phyloP scores from a whole-genome alignment of 2,329 filamentous ascomycete genomes.

The Hyphodiscus sp. region DNA sequence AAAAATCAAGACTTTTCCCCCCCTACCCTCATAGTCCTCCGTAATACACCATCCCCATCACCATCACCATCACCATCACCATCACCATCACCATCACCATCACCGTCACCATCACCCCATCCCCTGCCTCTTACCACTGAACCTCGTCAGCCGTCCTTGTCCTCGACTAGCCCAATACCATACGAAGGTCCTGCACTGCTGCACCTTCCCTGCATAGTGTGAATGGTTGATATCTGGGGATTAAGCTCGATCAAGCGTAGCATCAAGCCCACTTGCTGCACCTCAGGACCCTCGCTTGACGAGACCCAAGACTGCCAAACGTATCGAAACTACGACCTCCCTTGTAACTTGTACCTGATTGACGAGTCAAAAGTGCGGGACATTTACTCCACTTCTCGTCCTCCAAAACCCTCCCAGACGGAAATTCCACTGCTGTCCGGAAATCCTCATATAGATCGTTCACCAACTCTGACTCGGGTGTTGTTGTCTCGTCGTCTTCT shows the following conservation, averaged over 20 bases:
- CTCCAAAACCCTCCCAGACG: slow-evolving; percentile 19
- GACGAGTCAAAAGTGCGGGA: slow-evolving; percentile 10
- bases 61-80: background rate
- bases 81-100: background rate
- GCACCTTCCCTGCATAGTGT: slow-evolving; percentile 14
- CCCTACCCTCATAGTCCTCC: too few relatives aligned
- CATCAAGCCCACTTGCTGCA: background rate
- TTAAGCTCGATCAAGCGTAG: slow-evolving; percentile 4
- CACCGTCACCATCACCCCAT: background rate
- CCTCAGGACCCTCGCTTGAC: slow-evolving; percentile 5
- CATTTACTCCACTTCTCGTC: slow-evolving; percentile 11
- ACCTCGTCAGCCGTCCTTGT: background rate
- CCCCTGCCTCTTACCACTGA: slow-evolving; percentile 3
- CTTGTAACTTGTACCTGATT: slow-evolving; percentile 16
- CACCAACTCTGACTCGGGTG: background rate
- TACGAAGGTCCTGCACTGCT: too few relatives aligned
- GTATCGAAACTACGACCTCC: background rate
- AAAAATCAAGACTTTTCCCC: background rate
- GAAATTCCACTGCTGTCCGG: slow-evolving; percentile 13
- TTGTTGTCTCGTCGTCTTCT: slow-evolving; percentile 4
- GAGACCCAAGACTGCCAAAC: background rate
- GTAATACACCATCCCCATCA: too few relatives aligned
- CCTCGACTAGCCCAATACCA: slow-evolving; percentile 19
- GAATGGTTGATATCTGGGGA: slow-evolving; percentile 18
- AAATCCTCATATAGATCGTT: background rate